phyloP scores from a whole-genome alignment of 2,329 filamentous ascomycete genomes.

The Alternaria incomplexa region DNA sequence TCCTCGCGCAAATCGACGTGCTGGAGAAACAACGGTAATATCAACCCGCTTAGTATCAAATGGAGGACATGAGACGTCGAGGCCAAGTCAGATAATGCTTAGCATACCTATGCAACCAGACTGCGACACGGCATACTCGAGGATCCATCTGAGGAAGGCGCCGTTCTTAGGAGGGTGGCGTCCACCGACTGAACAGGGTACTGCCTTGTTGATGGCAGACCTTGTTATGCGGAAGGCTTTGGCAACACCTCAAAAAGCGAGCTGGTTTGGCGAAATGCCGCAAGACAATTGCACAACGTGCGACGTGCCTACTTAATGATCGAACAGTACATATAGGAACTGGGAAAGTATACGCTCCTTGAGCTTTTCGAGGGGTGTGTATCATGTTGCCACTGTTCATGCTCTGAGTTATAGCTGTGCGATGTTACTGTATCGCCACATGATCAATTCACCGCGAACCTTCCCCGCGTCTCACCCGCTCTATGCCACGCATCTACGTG shows the following conservation, averaged over 20 bases:
- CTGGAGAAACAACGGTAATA: not conserved
- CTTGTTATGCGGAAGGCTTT: not conserved
- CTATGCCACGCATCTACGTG: conserved; percentile 2
- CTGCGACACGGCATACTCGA: not conserved
- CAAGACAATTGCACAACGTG: not conserved
- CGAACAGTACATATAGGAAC: not conserved
- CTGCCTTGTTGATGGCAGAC: not conserved
- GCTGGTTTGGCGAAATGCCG: not conserved
- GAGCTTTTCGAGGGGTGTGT: not conserved
- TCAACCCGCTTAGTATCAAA: not conserved
- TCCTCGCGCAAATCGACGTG: not conserved
- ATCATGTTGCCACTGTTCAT: not conserved
- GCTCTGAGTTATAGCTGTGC: not conserved
- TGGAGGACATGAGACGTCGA: not conserved
- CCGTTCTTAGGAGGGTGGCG: not conserved
- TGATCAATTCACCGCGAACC: not conserved
- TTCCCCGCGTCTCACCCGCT: not conserved
- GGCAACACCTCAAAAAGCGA: not conserved
- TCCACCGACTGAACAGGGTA: not conserved
- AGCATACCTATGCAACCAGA: not conserved
- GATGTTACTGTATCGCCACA: not conserved
- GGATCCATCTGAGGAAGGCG: not conserved
- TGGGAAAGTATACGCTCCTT: not conserved
- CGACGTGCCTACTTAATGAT: not conserved
- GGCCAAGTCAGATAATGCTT: not conserved